A percentile compares a stretch with the other conserved stretches of the same genome.
phyloP scores from a whole-genome alignment of 352 stramenopile species.

The Pythium periplocum region DNA sequence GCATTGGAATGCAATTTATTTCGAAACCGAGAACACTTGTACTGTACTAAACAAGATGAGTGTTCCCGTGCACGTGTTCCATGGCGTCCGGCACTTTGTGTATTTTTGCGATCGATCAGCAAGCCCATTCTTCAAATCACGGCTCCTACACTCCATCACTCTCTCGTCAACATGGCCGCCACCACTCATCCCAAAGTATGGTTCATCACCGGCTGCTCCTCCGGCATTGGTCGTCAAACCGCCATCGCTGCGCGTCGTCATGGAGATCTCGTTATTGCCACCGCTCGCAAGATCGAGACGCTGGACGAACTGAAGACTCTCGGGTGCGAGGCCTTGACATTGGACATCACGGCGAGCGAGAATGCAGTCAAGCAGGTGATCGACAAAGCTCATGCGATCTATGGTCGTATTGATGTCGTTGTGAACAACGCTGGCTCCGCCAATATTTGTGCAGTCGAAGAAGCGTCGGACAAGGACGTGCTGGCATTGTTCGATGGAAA shows the following conservation, averaged over 20 bases:
- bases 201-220: constrained; percentile 12
- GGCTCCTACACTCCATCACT: too few species aligned
- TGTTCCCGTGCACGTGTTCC: too few species aligned
- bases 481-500: constrained; percentile 38
- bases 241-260: background rate
- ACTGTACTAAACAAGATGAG: too few species aligned
- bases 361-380: background rate
- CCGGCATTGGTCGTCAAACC: too few species aligned
- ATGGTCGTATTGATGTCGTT: constrained; percentile 4
- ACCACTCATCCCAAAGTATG: constrained; percentile 3
- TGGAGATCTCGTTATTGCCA: constrained; percentile 8
- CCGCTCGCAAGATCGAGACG: constrained; percentile 6
- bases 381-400: background rate
- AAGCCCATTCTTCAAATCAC: too few species aligned
- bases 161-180: too few species aligned
- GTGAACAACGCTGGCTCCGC: background rate
- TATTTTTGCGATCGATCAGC: too few species aligned
- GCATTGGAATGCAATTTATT: too few species aligned
- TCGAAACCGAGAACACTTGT: too few species aligned
- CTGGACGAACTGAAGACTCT: background rate
- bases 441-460: constrained; percentile 19
- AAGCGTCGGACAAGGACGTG: constrained; percentile 26
- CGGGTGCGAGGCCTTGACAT: background rate
- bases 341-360: constrained; percentile 3
- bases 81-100: too few species aligned